Evolutionary conservation across 163 green algal species (phyloP).

Genomic region (Scenedesmus sp.): DNA sequence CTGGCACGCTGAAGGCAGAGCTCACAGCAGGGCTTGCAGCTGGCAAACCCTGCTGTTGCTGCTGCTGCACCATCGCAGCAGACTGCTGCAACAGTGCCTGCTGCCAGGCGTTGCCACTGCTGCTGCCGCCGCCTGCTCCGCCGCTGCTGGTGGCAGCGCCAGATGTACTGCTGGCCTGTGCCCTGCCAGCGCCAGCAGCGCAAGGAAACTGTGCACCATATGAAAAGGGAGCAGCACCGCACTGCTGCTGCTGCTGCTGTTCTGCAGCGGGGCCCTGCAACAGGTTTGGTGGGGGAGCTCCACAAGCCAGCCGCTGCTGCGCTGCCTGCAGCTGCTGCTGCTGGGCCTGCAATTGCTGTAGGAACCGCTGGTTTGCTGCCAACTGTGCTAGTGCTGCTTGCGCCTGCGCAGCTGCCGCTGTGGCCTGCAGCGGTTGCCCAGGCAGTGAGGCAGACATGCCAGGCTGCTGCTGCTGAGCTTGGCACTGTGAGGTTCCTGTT

Average conservation of each 20-base stretch:
- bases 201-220: not conserved
- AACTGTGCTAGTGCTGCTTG: not conserved
- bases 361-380: not conserved
- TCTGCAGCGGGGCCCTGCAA: not conserved
- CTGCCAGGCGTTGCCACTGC: not conserved
- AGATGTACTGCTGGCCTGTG: not conserved
- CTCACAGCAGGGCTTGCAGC: not conserved
- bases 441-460: not conserved
- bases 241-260: constrained; percentile 21
- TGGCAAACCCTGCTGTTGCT: constrained; percentile 14
- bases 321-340: constrained; percentile 3
- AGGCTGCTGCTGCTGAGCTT: not conserved
- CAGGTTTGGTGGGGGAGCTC: not conserved
- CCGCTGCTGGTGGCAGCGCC: not conserved
- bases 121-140: not conserved
- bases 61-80: not conserved
- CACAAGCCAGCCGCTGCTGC: not conserved
- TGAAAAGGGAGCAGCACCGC: not conserved
- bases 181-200: not conserved
- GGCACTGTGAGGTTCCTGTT: not conserved
- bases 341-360: not conserved
- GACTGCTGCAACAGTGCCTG: not conserved
- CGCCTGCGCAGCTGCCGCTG: not conserved
- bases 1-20: not conserved
- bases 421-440: not conserved